These are phyloP conservation scores for Boletus semigastroideus DNA, from an alignment of 1,284 basidiomycete species.

Conservation along the genomic window DNA sequence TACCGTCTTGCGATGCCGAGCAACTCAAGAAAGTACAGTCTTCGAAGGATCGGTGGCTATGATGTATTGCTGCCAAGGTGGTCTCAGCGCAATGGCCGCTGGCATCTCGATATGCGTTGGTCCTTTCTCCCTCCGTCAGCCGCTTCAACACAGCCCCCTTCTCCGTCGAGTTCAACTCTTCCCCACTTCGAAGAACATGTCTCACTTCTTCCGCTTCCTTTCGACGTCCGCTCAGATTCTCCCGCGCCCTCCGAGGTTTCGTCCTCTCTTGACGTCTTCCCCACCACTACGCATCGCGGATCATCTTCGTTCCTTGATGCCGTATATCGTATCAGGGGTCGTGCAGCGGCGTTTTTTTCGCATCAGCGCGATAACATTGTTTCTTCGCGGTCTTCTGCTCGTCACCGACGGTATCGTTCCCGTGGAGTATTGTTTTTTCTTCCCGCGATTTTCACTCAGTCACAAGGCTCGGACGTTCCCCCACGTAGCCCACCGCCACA, in stretches of 20 bases:
- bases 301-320: slow-evolving; percentile 48
- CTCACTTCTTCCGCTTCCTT: slow-evolving; percentile 61
- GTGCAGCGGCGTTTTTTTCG: slow-evolving; percentile 48
- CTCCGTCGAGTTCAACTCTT: slow-evolving; percentile 44
- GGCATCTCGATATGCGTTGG: slow-evolving; percentile 69
- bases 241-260: slow-evolving; percentile 52
- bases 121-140: slow-evolving; percentile 51
- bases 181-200: slow-evolving; percentile 53
- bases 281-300: slow-evolving; percentile 36
- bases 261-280: slow-evolving; percentile 39
- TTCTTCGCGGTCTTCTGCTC: slow-evolving; percentile 42
- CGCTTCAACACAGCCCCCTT: slow-evolving; percentile 47
- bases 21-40: slow-evolving; percentile 56
- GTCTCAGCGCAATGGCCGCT: slow-evolving; percentile 65
- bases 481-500: slow-evolving; percentile 35
- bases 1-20: slow-evolving; percentile 58
- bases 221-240: slow-evolving; percentile 57
- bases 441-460: slow-evolving; percentile 70
- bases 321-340: slow-evolving; percentile 54
- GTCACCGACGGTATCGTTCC: slow-evolving; percentile 47
- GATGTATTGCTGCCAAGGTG: slow-evolving; percentile 74
- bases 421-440: slow-evolving; percentile 77
- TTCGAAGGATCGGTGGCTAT: slow-evolving; percentile 67
- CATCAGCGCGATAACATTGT: slow-evolving; percentile 37
- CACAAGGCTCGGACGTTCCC: slow-evolving; percentile 48